A percentile compares a stretch with the other conserved stretches of the same genome.
Evolutionary conservation across 1,139 yeast genomes (phyloP).

Genomic region (Magnusiomyces tetraspermus): DNA sequence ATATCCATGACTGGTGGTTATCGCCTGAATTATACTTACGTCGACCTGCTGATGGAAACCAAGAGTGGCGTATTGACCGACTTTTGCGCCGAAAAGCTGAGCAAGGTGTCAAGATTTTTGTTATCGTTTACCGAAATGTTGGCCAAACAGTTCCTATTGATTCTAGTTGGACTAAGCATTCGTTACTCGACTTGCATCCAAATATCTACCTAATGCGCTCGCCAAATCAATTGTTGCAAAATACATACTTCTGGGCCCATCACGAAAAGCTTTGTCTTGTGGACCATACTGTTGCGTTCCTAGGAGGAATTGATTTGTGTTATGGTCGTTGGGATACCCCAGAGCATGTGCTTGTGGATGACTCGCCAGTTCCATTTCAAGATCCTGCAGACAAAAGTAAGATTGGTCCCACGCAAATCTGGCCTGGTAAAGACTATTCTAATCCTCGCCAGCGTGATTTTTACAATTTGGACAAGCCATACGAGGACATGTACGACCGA

Average conservation of each 20-base stretch:
- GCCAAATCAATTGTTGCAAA: constrained; percentile 89
- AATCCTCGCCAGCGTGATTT: constrained; percentile 92
- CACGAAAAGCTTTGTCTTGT: constrained; percentile 87
- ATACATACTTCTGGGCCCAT: constrained; percentile 97
- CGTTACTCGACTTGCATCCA: constrained; percentile 72
- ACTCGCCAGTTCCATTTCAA: constrained; percentile 37
- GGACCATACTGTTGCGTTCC: constrained; percentile 80
- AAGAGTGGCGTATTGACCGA: constrained; percentile 87
- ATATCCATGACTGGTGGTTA: constrained; percentile 98
- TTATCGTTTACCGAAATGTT: constrained; percentile 90
- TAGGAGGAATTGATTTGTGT: constrained; percentile 94
- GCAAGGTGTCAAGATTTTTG: constrained; percentile 88
- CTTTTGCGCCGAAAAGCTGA: constrained; percentile 81
- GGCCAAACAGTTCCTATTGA: constrained; percentile 91
- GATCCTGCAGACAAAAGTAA: constrained; percentile 9
- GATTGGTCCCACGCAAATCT: constrained; percentile 41
- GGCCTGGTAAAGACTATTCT: constrained; percentile 96
- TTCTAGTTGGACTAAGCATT: constrained; percentile 88
- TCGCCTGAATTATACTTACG: constrained; percentile 88
- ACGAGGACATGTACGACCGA: constrained; percentile 88
- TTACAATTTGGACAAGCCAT: constrained; percentile 69
- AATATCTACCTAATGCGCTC: constrained; percentile 88
- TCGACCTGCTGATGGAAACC: constrained; percentile 92
- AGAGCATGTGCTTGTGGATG: constrained; percentile 85
- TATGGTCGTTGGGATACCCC: constrained; percentile 96